Percentiles rank a stretch among this genome's conserved stretches.
Evolutionary conservation across 192 early-diverging fungal species (phyloP).

Genomic region (Lunasporangiospora selenospora): DNA sequence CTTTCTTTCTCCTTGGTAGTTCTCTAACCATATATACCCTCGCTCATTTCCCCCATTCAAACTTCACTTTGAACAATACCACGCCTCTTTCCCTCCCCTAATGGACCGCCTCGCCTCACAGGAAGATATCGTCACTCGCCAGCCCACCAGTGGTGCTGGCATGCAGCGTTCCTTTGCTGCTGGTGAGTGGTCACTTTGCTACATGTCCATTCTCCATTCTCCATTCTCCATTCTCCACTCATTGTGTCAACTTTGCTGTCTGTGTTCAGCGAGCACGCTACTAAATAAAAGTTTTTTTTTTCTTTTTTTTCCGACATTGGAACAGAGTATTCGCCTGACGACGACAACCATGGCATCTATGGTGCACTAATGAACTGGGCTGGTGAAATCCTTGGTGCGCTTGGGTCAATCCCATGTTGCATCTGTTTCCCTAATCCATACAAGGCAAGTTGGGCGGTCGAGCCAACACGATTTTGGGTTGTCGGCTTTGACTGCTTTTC

Average conservation of each 20-base stretch:
- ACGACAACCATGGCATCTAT: slow-evolving; percentile 51
- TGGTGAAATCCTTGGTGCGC: slow-evolving; percentile 48
- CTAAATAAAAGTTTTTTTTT: no score
- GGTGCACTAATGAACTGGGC: slow-evolving; percentile 54
- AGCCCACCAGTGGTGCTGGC: slow-evolving; percentile 16
- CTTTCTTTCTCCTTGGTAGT: no score
- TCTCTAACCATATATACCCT: no score
- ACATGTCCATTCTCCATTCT: neutral
- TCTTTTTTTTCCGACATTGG: neutral
- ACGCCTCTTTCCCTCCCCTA: no score
- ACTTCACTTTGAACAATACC: no score
- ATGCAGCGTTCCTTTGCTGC: slow-evolving; percentile 35
- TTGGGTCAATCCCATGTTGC: slow-evolving; percentile 56
- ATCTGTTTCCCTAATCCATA: slow-evolving; percentile 70
- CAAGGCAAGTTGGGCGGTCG: no score
- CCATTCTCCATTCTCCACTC: neutral
- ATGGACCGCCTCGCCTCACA: no score
- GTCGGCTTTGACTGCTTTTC: no score
- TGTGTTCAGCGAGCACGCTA: neutral
- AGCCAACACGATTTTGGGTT: no score
- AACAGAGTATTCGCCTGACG: slow-evolving; percentile 30
- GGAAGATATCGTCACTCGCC: slow-evolving; percentile 14
- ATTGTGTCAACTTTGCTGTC: neutral
- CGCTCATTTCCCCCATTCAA: no score
- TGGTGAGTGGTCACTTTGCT: slow-evolving; percentile 1